Evolutionary conservation across 805 yeast genomes (phyloP), one percentile per base, ranked within the genome.

Genomic region (Barnettozyma salicaria): DNA sequence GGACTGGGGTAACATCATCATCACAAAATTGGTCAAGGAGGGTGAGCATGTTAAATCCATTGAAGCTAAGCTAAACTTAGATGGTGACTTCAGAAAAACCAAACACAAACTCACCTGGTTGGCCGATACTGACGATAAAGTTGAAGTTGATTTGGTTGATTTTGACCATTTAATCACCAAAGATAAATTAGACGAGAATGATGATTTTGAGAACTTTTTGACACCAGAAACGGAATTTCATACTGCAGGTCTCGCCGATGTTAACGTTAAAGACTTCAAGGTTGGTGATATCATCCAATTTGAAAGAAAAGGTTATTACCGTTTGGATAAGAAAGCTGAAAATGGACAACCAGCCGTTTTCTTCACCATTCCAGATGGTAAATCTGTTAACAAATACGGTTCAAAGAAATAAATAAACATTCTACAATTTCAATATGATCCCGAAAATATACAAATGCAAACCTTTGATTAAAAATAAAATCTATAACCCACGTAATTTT

Each of bases 1-100:
- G 97, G 97, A 90, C 65, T 90, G 97, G 97, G 97, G 97, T 72
- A 90, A 90, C 60, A 83, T 78, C 41, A 82, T 90, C 48, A 67
- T 89, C 48, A 74, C 81, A 48, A 76, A 76, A 59, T 73, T 89
- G 56, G 65, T 64, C 58, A 79, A 74, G 59, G 78, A 76, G 45
- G 82, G 74, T 41, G 73, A 63, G 32, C 60, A 59, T 30, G 82
- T 82, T 39, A 69, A 68, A 32, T 67, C 80, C 4, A 67, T 90
- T 44, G 81, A 76, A 37, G 96, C 87, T 39, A 80, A 77, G 51
- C 70, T 90, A 53, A 82, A 90, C 62, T 73, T 90, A 56, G 96
- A 85, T 49, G 97, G 97, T 65, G 97, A 90, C 61, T 90, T 89
- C 86, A 82, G 84, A 66, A 90, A 88, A 69, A 90, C 97, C 36